Conservation (phyloP, 1,139 yeast genomes). For the Debaryomyces psychrophilus region DNA sequence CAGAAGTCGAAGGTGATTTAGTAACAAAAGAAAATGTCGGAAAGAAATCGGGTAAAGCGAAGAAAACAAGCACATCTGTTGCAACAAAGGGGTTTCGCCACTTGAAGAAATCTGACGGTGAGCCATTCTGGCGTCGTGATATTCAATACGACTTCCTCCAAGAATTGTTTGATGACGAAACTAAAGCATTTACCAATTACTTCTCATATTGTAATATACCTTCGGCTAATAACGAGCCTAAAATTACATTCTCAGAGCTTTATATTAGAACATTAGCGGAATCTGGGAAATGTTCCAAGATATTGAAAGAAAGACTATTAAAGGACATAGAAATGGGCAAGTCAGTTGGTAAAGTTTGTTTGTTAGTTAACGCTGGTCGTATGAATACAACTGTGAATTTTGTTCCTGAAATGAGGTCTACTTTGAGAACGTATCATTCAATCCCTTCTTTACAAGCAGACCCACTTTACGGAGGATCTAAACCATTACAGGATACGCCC, state of each 20-base stretch:
- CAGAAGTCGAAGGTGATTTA: slow-evolving; percentile 11
- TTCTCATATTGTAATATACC: slow-evolving; percentile 41
- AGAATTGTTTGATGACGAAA: slow-evolving; percentile 63
- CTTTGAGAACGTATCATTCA: slow-evolving; percentile 87
- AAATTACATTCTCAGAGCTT: slow-evolving; percentile 79
- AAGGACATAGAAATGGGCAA: slow-evolving; percentile 64
- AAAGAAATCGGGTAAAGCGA: slow-evolving; percentile 10
- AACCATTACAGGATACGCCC: slow-evolving; percentile 93
- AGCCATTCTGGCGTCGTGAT: slow-evolving; percentile 86
- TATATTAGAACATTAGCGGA: slow-evolving; percentile 83
- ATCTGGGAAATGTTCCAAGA: slow-evolving; percentile 80
- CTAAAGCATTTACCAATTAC: slow-evolving; percentile 69
- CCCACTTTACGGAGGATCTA: slow-evolving; percentile 53
- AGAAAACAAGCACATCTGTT: slow-evolving; percentile 14
- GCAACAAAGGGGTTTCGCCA: slow-evolving; percentile 42
- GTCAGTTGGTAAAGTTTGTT: slow-evolving; percentile 79
- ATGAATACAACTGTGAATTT: slow-evolving; percentile 95
- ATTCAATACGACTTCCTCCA: slow-evolving; percentile 82
- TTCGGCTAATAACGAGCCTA: slow-evolving; percentile 45
- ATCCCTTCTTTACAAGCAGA: slow-evolving; percentile 86
- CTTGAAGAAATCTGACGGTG: slow-evolving; percentile 88
- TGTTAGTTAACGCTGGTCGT: slow-evolving; percentile 88
- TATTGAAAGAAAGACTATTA: slow-evolving; percentile 75
- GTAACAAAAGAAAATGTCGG: slow-evolving; percentile 7
- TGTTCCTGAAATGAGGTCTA: slow-evolving; percentile 96